Base-by-base conservation (phyloP, 257 asterid species). In the Ballota nigra region DNA sequence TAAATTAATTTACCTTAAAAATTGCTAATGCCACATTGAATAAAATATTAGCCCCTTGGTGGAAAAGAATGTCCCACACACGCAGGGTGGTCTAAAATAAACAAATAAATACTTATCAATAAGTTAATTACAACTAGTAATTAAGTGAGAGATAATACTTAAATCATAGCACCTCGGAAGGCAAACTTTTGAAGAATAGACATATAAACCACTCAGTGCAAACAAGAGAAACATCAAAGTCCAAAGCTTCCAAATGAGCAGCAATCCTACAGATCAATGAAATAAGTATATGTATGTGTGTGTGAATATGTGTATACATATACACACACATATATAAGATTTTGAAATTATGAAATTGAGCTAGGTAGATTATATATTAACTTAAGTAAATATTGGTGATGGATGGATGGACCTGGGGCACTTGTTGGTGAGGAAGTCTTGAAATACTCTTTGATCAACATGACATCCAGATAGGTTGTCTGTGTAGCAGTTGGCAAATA, bases 151-250 rank as follows among this genome's bases (percentile, higher is more conserved):
- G 33, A 28, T 28, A 28, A 1, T 5, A 5, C 9, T 8, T 8
- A 20, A 20, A 29, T 16, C 1, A 4, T 52, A 6, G 9, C 8
- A 92, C 98, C 98, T 92, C 98, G 0, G 98, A 90, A n/a, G 98
- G 98, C 78, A 92, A 83, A 86, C 96, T 92, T 77, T 92, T 92
- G 58, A 96, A 85, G 75, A 86, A 92, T 61, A 92, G 91, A 77
- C 98, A 92, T 18, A 92, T 82, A 80, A 92, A 92, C 98, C 98
- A 92, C 70, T 92, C 98, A 0, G 98, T 92, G 86, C 92, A 89
- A 75, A 92, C 98, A 62, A 92, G 97, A 63, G 98, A 90, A 62
- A 92, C 98, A 41, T 92, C 98, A 52, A 92, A 92, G 58, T 92
- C 98, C 83, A 92, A 57, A 69, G 90, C 75, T 52, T 86, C 96